Evolutionary conservation across 352 stramenopile genomes (phyloP).

Genomic region (Phytopythium sindhum): DNA sequence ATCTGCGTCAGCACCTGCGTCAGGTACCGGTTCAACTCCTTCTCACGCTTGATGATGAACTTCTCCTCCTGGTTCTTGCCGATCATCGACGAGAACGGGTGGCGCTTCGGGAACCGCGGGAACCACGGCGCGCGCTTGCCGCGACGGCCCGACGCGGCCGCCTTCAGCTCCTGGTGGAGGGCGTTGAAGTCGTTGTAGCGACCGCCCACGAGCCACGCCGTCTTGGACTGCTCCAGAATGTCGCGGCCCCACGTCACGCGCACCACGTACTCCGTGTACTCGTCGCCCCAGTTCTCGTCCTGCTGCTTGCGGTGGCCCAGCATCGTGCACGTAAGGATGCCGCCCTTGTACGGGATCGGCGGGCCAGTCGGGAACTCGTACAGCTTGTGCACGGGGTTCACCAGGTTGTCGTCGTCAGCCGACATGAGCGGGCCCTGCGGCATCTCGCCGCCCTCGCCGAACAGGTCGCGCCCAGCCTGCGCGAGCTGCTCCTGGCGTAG

Average conservation of each 20-base stretch:
- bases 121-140: slow-evolving; percentile 89
- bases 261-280: slow-evolving; percentile 89
- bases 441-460: slow-evolving; percentile 77
- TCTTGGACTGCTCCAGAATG: slow-evolving; percentile 87
- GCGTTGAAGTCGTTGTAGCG: slow-evolving; percentile 91
- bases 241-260: slow-evolving; percentile 86
- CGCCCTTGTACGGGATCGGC: slow-evolving; percentile 89
- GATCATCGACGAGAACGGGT: slow-evolving; percentile 89
- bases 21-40: slow-evolving; percentile 91
- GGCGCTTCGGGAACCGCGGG: slow-evolving; percentile 86
- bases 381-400: slow-evolving; percentile 83
- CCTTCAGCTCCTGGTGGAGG: slow-evolving; percentile 87
- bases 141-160: slow-evolving; percentile 72
- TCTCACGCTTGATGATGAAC: slow-evolving; percentile 90
- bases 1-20: slow-evolving; percentile 90
- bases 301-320: slow-evolving; percentile 86
- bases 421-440: slow-evolving; percentile 78
- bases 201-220: slow-evolving; percentile 82
- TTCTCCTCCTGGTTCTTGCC: slow-evolving; percentile 91
- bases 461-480: slow-evolving; percentile 81
- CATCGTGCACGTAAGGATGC: slow-evolving; percentile 88
- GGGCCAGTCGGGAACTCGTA: slow-evolving; percentile 88
- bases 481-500: slow-evolving; percentile 79
- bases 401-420: slow-evolving; percentile 83
- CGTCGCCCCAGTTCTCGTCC: slow-evolving; percentile 87